A percentile compares a stretch with the other conserved stretches of the same genome.
These are phyloP conservation scores for Boletus reticuloceps DNA, from an alignment of 768 basidiomycete genomes.

Conservation along the genomic window DNA sequence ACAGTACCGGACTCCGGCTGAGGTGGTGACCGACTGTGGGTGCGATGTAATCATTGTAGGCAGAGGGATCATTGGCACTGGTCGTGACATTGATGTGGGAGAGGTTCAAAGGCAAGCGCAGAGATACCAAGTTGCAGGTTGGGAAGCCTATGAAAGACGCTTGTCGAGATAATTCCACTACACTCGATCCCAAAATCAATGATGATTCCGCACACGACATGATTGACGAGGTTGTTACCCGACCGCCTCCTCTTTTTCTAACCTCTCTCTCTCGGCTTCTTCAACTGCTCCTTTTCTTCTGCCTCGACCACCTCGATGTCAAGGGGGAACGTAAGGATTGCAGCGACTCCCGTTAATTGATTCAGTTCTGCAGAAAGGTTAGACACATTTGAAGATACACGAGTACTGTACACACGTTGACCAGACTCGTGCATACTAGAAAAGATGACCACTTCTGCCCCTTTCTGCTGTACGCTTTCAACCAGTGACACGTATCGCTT, in stretches of 20 bases:
- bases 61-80: constrained; percentile 83
- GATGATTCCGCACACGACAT: no score
- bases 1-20: constrained; percentile 86
- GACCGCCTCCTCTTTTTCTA: constrained; percentile 5
- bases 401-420: constrained; percentile 65
- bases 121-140: constrained; percentile 81
- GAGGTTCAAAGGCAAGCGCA: constrained; percentile 66
- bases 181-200: neutral
- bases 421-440: constrained; percentile 99
- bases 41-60: constrained; percentile 98
- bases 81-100: constrained; percentile 36
- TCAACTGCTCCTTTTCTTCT: constrained; percentile 79
- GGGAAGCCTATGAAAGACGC: constrained; percentile 83
- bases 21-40: constrained; percentile 78
- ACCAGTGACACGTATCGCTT: constrained; percentile 86
- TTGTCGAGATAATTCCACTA: constrained; percentile 13
- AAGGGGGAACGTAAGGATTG: constrained; percentile 92
- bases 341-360: constrained; percentile 91
- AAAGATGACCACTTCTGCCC: constrained; percentile 94
- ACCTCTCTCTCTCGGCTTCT: constrained; percentile 28
- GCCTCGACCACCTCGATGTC: constrained; percentile 94
- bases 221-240: neutral
- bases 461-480: constrained; percentile 83
- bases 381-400: neutral
- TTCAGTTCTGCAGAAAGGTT: constrained; percentile 71